Conservation (phyloP, 225 moss, liverwort and hornwort species). For the Straminergon stramineum region DNA sequence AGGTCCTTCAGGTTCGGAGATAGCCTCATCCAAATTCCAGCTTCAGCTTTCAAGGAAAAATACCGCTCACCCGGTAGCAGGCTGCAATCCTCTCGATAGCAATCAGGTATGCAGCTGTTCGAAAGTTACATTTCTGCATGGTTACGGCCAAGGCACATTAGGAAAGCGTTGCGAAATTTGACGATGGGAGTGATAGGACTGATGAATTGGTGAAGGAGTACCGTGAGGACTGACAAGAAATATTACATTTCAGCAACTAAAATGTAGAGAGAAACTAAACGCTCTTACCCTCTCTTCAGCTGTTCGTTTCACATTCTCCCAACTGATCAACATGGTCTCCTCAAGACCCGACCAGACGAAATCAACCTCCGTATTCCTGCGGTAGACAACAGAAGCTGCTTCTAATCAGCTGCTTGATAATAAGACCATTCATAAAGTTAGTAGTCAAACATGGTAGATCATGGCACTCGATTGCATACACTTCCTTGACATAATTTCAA, state of each 20-base stretch:
- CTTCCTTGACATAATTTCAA: neutral
- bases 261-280: neutral
- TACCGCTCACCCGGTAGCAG: conserved; percentile 79
- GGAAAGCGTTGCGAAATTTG: neutral
- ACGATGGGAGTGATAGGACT: neutral
- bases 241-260: neutral
- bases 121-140: conserved; percentile 75
- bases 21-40: neutral
- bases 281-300: conserved; percentile 57
- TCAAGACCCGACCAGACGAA: conserved; percentile 80
- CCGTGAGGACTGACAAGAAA: neutral
- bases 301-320: conserved; percentile 68
- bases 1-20: neutral
- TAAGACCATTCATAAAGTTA: neutral
- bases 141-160: neutral
- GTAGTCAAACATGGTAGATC: neutral
- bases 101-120: conserved; percentile 82
- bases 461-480: neutral
- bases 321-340: conserved; percentile 78
- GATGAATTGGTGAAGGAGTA: neutral
- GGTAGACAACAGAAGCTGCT: neutral
- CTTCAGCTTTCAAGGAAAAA: conserved; percentile 57
- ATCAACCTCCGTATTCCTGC: conserved; percentile 86
- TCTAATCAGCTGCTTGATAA: conserved; percentile 2
- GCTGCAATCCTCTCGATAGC: conserved; percentile 88